Conservation (phyloP, 2,329 filamentous ascomycete genomes). For the Elsinoe australis region DNA sequence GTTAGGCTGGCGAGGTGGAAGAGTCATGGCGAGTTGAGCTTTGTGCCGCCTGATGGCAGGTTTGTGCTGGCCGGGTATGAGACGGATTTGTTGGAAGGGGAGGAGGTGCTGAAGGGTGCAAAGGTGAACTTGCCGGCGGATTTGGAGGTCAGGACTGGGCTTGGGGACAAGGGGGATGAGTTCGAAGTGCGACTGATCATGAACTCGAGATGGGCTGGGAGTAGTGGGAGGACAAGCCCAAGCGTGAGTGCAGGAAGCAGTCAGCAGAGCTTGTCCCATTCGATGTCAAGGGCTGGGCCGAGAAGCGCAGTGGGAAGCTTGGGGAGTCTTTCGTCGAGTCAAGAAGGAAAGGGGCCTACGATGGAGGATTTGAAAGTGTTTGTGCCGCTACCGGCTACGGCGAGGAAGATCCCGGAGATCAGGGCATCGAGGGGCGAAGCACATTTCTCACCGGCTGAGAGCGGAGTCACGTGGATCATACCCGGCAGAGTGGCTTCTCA, state of each 20-base stretch:
- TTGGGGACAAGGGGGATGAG: constrained; percentile 68
- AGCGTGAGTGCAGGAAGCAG: neutral
- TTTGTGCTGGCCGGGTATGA: constrained; percentile 94
- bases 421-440: constrained; percentile 76
- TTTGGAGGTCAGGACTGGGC: constrained; percentile 70
- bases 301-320: constrained; percentile 17
- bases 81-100: constrained; percentile 56
- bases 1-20: constrained; percentile 86
- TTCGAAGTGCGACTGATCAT: constrained; percentile 79
- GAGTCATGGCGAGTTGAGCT: constrained; percentile 84
- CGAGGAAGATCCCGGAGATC: constrained; percentile 71
- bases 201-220: constrained; percentile 43
- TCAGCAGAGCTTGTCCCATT: constrained; percentile 18
- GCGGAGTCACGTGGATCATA: constrained; percentile 73
- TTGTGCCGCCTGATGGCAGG: constrained; percentile 87
- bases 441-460: constrained; percentile 66
- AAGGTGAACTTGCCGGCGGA: constrained; percentile 68
- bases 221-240: constrained; percentile 19
- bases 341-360: constrained; percentile 29
- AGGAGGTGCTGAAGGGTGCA: constrained; percentile 15
- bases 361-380: constrained; percentile 72
- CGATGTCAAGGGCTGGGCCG: constrained; percentile 5
- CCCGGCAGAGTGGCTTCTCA: constrained; percentile 63
- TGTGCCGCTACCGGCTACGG: constrained; percentile 65
- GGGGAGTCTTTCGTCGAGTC: constrained; percentile 16